phyloP scores from a whole-genome alignment of 352 stramenopile species.

The Blastocystis sp. region DNA sequence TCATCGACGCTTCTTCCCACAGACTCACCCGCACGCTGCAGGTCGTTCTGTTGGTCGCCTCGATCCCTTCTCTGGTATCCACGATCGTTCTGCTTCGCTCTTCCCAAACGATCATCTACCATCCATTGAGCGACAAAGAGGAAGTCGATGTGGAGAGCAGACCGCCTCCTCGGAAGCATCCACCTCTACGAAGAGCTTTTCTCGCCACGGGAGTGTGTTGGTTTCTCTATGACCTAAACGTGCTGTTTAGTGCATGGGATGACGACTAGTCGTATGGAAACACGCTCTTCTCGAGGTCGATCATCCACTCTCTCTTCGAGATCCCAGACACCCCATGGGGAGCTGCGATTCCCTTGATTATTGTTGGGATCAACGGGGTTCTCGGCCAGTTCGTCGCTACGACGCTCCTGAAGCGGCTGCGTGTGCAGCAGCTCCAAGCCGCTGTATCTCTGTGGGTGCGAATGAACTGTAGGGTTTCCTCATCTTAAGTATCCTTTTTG shows the following conservation, averaged over 20 bases:
- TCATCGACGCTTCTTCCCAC: neutral
- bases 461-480: neutral
- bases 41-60: neutral
- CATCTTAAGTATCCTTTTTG: neutral
- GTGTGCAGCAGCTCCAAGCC: neutral
- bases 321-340: neutral
- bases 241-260: neutral
- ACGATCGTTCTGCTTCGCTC: neutral
- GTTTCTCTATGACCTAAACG: slow-evolving; percentile 50
- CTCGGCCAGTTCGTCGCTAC: neutral
- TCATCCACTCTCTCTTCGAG: neutral
- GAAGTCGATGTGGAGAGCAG: neutral
- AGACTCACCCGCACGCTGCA: neutral
- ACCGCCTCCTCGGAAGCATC: neutral
- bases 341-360: neutral
- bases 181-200: slow-evolving; percentile 13
- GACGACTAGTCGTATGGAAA: slow-evolving; percentile 29
- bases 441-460: neutral
- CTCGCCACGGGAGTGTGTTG: neutral
- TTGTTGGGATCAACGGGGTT: slow-evolving; percentile 7
- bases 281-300: neutral
- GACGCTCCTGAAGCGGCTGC: neutral
- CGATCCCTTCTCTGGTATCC: neutral
- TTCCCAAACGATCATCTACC: neutral
- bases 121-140: neutral